A percentile compares a stretch with the other conserved stretches of the same genome.
Evolutionary conservation across 78 protist genomes (phyloP).

Genomic region (Planoprotostelium fungivorum): DNA sequence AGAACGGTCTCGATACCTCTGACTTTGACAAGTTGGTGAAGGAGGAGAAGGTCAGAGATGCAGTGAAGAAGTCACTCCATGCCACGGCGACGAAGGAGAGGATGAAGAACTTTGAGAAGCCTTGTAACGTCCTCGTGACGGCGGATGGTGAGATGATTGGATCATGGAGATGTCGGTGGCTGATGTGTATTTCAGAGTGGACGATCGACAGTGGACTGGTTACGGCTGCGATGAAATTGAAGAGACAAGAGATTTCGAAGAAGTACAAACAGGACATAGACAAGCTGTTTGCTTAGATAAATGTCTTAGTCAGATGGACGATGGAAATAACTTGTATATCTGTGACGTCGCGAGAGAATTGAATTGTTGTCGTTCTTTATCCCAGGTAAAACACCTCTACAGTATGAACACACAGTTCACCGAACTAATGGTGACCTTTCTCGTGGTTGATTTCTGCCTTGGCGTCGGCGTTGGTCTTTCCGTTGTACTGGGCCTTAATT

Average conservation of each 20-base stretch:
- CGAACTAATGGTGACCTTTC: no score
- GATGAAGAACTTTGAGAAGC: neutral
- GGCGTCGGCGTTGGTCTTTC: neutral
- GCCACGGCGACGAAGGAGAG: neutral
- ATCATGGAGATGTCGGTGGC: no score
- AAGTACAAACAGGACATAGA: neutral
- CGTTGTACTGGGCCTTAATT: neutral
- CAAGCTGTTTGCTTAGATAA: neutral
- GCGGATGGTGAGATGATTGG: neutral
- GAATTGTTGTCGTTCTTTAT: no score
- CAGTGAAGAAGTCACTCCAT: neutral
- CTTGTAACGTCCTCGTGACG: neutral
- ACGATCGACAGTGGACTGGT: neutral
- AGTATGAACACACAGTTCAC: no score
- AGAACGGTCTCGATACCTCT: neutral
- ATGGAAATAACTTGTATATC: no score
- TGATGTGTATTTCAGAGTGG: no score
- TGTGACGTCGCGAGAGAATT: no score
- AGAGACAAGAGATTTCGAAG: neutral
- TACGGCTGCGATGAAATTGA: neutral
- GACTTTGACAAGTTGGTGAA: neutral
- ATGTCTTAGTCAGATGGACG: no score
- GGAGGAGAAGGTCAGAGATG: neutral
- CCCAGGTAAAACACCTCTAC: no score
- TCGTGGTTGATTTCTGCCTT: no score